Evolutionary conservation across 179 eudicot genomes (phyloP).

Genomic region (Silene noctiflora): DNA sequence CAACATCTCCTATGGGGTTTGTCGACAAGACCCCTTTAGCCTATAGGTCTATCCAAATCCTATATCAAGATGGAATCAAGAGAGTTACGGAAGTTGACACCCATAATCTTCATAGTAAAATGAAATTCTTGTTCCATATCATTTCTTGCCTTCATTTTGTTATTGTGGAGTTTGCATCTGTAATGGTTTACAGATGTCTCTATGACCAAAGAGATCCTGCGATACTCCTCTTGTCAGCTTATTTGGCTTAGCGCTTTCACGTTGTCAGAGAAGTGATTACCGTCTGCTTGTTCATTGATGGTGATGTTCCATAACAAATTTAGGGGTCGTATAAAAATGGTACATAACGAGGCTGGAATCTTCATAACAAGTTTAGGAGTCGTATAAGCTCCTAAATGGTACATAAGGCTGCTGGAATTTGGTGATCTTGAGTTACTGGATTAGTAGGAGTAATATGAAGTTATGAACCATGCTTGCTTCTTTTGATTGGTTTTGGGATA

Average conservation of each 20-base stretch:
- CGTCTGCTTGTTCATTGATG: not conserved
- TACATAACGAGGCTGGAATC: not conserved
- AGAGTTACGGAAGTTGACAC: not conserved
- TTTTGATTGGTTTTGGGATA: not conserved
- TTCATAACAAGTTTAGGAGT: not conserved
- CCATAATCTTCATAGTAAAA: not conserved
- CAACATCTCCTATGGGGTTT: not conserved
- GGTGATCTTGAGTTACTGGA: not conserved
- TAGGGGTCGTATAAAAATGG: not conserved
- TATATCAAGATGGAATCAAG: not conserved
- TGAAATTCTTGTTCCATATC: not conserved
- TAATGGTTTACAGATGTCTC: not conserved
- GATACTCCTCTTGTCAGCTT: not conserved
- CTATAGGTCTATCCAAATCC: not conserved
- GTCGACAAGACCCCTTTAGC: not conserved
- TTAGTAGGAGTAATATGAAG: not conserved
- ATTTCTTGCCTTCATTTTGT: not conserved
- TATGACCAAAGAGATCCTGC: not conserved
- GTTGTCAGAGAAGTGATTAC: not conserved
- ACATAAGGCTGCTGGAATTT: not conserved
- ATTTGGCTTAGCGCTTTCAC: not conserved
- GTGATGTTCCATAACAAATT: not conserved
- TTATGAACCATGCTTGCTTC: not conserved
- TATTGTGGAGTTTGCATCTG: not conserved
- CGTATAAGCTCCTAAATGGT: not conserved